Percentiles rank a stretch among this genome's conserved stretches.
Evolutionary conservation across 2,329 filamentous ascomycete genomes (phyloP).

Genomic region (Teratosphaeria viscida): DNA sequence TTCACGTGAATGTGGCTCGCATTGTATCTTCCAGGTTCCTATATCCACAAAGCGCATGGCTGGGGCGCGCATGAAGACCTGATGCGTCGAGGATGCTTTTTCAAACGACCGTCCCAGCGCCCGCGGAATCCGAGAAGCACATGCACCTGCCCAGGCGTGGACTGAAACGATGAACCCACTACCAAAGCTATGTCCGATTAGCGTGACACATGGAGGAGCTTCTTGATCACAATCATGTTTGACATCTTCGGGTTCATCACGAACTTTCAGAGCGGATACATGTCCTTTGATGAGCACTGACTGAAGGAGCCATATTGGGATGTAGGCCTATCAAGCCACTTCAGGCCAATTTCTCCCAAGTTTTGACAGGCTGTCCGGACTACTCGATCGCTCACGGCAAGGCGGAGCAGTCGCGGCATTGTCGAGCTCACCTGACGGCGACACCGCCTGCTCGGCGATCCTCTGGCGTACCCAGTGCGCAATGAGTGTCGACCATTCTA

Average conservation of each 20-base stretch:
- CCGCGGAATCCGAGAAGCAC: not conserved
- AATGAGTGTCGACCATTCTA: too few species aligned
- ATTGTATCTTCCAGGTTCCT: too few species aligned
- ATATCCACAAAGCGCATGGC: not conserved
- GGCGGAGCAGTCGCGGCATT: not conserved
- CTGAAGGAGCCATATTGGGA: too few species aligned
- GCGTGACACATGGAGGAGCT: not conserved
- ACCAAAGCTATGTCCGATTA: not conserved
- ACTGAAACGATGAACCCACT: not conserved
- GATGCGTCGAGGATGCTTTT: not conserved
- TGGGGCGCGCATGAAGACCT: not conserved
- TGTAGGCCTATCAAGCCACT: too few species aligned
- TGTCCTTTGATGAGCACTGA: too few species aligned
- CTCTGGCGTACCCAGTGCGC: too few species aligned
- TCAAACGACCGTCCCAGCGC: not conserved
- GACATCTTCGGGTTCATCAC: not conserved
- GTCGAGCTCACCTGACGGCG: not conserved
- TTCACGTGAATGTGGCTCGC: not conserved
- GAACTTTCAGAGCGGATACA: too few species aligned
- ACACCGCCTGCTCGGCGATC: too few species aligned
- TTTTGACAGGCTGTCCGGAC: not conserved
- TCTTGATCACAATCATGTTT: not conserved
- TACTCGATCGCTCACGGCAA: not conserved
- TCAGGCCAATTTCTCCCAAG: not conserved
- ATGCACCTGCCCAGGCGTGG: not conserved